phyloP scores from a whole-genome alignment of 257 asterid genomes.

The Solanum microdontum region DNA sequence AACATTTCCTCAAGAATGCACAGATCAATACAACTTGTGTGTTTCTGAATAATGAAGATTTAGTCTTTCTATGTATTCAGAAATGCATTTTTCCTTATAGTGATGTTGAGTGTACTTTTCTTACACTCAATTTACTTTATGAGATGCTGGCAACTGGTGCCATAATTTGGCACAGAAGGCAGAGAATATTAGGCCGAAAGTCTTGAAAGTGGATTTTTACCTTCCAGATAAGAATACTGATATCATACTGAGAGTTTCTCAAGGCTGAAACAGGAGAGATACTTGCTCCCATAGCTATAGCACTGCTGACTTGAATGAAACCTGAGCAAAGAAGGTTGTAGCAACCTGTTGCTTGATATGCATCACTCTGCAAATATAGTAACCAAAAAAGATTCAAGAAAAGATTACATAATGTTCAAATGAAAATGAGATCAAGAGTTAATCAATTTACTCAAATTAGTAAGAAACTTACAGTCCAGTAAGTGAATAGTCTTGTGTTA shows the following conservation, averaged over 20 bases:
- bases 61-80: not conserved
- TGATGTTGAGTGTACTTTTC: not conserved
- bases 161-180: constrained; percentile 4
- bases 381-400: not conserved
- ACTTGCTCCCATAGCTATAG: constrained; percentile 95
- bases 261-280: constrained; percentile 75
- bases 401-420: not conserved
- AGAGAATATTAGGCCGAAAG: not conserved
- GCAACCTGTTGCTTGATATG: constrained; percentile 96
- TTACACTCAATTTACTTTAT: not conserved
- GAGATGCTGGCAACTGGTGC: constrained; percentile 1
- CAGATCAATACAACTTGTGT: not conserved
- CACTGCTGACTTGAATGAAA: constrained; percentile 78
- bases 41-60: not conserved
- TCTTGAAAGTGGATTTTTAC: constrained; percentile 31
- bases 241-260: constrained; percentile 64
- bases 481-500: constrained; percentile 14
- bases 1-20: not conserved
- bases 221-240: constrained; percentile 86
- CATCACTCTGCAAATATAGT: constrained; percentile 57
- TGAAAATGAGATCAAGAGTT: not conserved
- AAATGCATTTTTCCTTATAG: not conserved
- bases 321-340: constrained; percentile 90
- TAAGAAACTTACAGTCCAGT: constrained; percentile 13
- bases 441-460: not conserved